These are phyloP conservation scores for Suillus plorans DNA, from an alignment of 768 basidiomycete genomes.

Conservation along the genomic window DNA sequence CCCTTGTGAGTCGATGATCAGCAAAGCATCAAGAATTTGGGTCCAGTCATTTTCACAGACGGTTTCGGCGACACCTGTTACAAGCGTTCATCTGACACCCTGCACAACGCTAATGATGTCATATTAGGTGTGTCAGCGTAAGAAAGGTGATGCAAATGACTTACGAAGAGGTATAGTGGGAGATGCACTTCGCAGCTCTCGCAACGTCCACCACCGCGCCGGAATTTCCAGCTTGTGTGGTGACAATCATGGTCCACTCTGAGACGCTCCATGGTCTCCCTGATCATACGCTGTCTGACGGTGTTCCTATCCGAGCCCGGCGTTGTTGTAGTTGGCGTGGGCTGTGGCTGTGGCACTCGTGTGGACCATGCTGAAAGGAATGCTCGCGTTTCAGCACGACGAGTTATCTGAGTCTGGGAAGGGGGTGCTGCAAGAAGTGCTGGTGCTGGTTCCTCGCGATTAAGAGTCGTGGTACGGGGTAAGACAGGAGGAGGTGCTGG, in stretches of 20 bases:
- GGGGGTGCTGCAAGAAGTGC: conserved; percentile 9
- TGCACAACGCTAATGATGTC: conserved; percentile 28
- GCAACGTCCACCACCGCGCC: conserved; percentile 44
- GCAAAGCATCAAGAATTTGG: not conserved
- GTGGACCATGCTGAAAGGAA: not conserved
- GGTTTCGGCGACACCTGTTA: conserved; percentile 37
- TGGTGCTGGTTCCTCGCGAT: not conserved
- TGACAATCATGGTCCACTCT: conserved; percentile 55
- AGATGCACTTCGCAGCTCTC: conserved; percentile 44
- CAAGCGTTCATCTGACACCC: conserved; percentile 36
- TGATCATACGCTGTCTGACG: conserved; percentile 24
- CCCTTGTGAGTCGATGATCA: no score
- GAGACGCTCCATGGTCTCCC: conserved; percentile 37
- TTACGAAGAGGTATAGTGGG: conserved; percentile 48
- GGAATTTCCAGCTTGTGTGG: conserved; percentile 44
- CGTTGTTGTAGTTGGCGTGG: not conserved
- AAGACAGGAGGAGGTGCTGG: not conserved
- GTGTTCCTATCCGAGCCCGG: not conserved
- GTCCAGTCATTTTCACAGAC: conserved; percentile 21
- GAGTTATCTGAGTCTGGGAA: not conserved
- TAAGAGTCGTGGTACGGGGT: not conserved
- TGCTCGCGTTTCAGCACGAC: not conserved
- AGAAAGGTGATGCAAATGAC: conserved; percentile 16
- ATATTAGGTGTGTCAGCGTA: not conserved
- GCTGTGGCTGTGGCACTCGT: conserved; percentile 3